Evolutionary conservation across 345 rosid species (phyloP).

Genomic region (Syzygium grande): DNA sequence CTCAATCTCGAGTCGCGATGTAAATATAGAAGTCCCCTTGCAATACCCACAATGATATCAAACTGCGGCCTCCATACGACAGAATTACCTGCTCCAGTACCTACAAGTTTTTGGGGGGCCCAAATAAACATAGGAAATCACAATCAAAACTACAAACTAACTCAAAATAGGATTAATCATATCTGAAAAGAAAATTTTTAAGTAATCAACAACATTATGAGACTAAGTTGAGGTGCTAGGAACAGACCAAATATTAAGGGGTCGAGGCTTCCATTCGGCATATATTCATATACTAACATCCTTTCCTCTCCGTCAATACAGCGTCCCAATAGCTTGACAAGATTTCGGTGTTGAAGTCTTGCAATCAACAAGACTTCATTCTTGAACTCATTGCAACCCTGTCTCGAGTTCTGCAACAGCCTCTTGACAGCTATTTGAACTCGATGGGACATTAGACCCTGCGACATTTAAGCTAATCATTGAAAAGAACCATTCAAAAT

Average conservation of each 20-base stretch:
- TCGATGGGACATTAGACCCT: conserved; percentile 14
- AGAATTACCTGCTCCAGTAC: background rate
- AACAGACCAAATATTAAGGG: conserved; percentile 13
- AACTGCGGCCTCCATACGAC: background rate
- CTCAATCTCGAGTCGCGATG: conserved; percentile 20
- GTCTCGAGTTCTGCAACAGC: conserved; percentile 11
- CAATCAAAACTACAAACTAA: background rate
- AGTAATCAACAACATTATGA: background rate
- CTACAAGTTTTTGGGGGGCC: background rate
- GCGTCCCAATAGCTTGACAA: conserved; percentile 17
- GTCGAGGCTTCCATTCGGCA: conserved; percentile 20
- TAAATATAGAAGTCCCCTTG: conserved; percentile 26
- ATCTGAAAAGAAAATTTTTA: background rate
- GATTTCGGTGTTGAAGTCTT: conserved; percentile 23
- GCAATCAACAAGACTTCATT: conserved; percentile 19
- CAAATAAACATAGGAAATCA: background rate
- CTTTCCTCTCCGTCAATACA: conserved; percentile 12
- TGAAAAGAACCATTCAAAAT: background rate
- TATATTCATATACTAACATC: conserved; percentile 16
- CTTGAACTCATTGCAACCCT: conserved; percentile 19
- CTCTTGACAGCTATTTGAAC: conserved; percentile 22
- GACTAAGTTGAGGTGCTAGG: background rate
- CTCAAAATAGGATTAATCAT: background rate
- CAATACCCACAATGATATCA: conserved; percentile 17
- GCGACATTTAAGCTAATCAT: background rate